Evolutionary conservation across 2,329 filamentous ascomycete genomes (phyloP), one percentile per base, ranked within the genome.

Genomic region (Dryadomyces quercus-mongolicae): DNA sequence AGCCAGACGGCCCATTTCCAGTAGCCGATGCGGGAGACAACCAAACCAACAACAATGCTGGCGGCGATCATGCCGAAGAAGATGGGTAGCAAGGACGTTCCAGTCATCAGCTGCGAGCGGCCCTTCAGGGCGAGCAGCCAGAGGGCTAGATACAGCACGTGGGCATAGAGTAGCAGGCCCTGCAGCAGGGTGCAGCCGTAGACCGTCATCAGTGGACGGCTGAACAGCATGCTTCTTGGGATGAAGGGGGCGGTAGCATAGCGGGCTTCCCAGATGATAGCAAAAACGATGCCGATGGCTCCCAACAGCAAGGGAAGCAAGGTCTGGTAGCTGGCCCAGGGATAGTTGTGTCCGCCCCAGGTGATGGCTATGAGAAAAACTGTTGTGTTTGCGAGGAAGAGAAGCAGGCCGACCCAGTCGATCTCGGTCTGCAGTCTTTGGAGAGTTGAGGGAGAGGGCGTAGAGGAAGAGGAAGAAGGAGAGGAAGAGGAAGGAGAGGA

Each of bases 171-270:
- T 15, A 80, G 67, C 57, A 77, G 72, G 52, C 80, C 80, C 61
- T 84, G 80, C 22, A 84, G 65, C 15, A 81, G 60, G 1, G 79
- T 80, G 42, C 73, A 71, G 40, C 76, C 61, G 49, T 66, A 61
- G 18, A 60, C 51, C 55, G 60, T 58, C 52, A 59, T 57, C 44
- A 54, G 43, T 5, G 25, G 25, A 58, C 71, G 75, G 60, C 67
- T 70, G 62, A 78, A 75, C 22, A 78, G 64, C 20, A 63, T 61
- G 1, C 64, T 63, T 1, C 72, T 72, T 57, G 76, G 68, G 38
- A 70, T 66, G 2, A 65, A 61, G 51, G 69, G 62, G n/a, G 5
- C 9, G 22, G 59, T 64, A n/a, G 46, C 15, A 18, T 18, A 49
- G 34, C 13, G 9, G 10, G 51, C 38, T 55, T 60, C 59, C 49